Evolutionary conservation across 139 green algal species (phyloP), one percentile per base, ranked within the genome.

Genomic region (Chlamydomonas eustigma): DNA sequence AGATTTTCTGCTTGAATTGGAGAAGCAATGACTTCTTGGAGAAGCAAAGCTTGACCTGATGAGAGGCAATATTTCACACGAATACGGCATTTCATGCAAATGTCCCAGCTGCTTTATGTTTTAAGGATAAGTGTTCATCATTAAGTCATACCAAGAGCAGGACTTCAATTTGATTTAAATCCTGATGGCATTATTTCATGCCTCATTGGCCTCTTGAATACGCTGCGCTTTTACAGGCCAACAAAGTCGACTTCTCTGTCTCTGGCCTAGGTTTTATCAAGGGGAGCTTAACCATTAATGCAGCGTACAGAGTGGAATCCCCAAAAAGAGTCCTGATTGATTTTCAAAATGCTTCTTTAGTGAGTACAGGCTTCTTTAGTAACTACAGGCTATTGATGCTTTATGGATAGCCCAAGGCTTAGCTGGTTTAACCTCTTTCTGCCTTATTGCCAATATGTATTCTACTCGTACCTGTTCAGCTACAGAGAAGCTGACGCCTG

Each of bases 221-320:
- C n/a, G n/a, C n/a, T n/a, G n/a, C n/a, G 44, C 44, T 58, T 12
- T 58, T 12, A 4, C 65, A 72, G 38, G 89, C 91, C 30, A 95
- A 94, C 67, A 31, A 66, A 6, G 80, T 94, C 6, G 51, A 80
- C 1, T 94, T 94, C 77, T 78, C 30, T 28, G 84, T 96, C 3
- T 36, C 81, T 1, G 88, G 87, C 0, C 73, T 96, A 12, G 75
- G 77, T 31, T 64, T 74, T 28, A 38, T 94, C 2, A 73, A 63
- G 3, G 91, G 91, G 34, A 75, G 38, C 2, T 79, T 96, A 3
- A 90, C 77, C 30, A 90, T 96, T 4, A 80, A 78, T 0, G 90
- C 89, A 0, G 50, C 28, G 0, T 95, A 91, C 68, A 32, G 76
- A 5, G 63, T 79, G 4, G 75, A 25, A 0, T 85, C 76, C 1